These are phyloP conservation scores for Colletotrichum sp. DNA, from an alignment of 2,329 filamentous ascomycete species.

Conservation along the genomic window DNA sequence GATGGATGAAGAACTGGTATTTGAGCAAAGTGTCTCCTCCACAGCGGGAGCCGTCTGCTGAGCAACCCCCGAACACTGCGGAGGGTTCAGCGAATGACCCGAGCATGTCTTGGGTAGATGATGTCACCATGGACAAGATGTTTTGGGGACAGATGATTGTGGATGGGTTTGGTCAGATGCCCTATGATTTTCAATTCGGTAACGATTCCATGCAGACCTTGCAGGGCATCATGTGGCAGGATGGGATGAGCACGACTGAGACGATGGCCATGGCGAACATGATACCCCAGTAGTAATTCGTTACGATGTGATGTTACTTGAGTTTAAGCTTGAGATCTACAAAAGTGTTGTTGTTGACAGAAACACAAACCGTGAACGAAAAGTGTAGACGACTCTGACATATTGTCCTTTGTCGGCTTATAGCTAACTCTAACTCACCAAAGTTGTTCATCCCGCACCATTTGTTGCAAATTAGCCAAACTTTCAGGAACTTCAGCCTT, in stretches of 20 bases:
- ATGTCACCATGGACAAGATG: background rate
- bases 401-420: too few relatives aligned
- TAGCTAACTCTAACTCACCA: too few relatives aligned
- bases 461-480: too few relatives aligned
- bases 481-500: too few relatives aligned
- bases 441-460: too few relatives aligned
- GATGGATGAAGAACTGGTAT: slow-evolving; percentile 48
- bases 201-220: background rate
- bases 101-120: background rate
- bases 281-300: background rate
- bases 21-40: slow-evolving; percentile 18
- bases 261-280: background rate
- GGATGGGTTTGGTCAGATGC: background rate
- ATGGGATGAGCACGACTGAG: background rate
- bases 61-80: rapidly evolving
- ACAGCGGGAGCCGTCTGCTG: background rate
- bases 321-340: background rate
- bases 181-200: background rate
- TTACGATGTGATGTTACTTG: background rate
- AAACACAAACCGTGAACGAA: rapidly evolving
- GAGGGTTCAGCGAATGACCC: background rate
- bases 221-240: background rate
- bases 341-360: rapidly evolving
- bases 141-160: slow-evolving; percentile 11
- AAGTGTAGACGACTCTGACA: too few relatives aligned